A percentile compares a stretch with the other conserved stretches of the same genome.
These are phyloP conservation scores for Vitellaria paradoxa DNA, from an alignment of 179 eudicot species.

Conservation along the genomic window DNA sequence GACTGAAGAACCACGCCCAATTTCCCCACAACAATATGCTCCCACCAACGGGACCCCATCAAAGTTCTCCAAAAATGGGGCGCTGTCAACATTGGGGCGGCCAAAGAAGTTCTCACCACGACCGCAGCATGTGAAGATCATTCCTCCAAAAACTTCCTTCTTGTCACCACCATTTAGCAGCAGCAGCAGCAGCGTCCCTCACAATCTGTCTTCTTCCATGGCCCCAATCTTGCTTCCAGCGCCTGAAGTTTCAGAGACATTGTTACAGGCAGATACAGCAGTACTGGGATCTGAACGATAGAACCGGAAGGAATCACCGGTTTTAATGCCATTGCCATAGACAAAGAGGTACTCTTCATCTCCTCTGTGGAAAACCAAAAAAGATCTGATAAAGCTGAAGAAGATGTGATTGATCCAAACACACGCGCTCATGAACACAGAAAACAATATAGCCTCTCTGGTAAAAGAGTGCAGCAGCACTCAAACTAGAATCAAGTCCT, in stretches of 20 bases:
- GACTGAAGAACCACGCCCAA: slow-evolving; percentile 53
- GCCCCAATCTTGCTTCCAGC: slow-evolving; percentile 28
- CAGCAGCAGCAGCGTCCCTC: no score
- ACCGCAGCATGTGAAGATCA: slow-evolving; percentile 84
- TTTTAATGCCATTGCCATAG: slow-evolving; percentile 57
- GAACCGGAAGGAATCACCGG: slow-evolving; percentile 72
- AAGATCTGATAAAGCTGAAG: background rate
- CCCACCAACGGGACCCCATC: slow-evolving; percentile 63
- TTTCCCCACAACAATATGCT: slow-evolving; percentile 71
- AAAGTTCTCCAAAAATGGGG: slow-evolving; percentile 71
- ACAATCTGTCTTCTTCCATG: no score
- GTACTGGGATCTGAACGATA: slow-evolving; percentile 37
- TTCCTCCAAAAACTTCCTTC: slow-evolving; percentile 59
- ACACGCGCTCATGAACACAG: background rate
- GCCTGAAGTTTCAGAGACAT: slow-evolving; percentile 45
- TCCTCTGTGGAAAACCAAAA: slow-evolving; percentile 44
- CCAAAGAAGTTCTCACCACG: slow-evolving; percentile 75
- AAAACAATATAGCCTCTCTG: background rate
- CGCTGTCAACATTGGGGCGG: slow-evolving; percentile 52
- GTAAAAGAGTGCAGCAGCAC: background rate
- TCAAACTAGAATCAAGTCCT: background rate
- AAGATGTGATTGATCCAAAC: no score
- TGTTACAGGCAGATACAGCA: slow-evolving; percentile 40
- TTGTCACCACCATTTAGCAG: slow-evolving; percentile 9
- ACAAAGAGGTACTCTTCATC: slow-evolving; percentile 70